These are phyloP conservation scores for Tripterygium wilfordii DNA, from an alignment of 177 flowering plant species.

Conservation along the genomic window DNA sequence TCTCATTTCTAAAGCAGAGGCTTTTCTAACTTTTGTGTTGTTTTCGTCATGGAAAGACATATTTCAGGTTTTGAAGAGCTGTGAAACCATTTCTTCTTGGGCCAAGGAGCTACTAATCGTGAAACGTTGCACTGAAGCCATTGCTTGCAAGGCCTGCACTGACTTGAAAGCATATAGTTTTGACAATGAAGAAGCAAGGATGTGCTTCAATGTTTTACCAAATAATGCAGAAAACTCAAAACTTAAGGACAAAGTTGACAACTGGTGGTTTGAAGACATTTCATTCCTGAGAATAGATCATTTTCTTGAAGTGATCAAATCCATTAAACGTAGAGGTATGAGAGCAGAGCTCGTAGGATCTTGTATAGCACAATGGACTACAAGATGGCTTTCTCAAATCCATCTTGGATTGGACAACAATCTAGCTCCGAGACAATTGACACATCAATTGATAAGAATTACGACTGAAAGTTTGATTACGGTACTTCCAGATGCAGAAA, in stretches of 20 bases:
- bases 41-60: constrained; percentile 46
- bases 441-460: constrained; percentile 14
- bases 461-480: constrained; percentile 33
- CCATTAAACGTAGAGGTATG: constrained; percentile 29
- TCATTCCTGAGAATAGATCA: constrained; percentile 39
- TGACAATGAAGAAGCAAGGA: constrained; percentile 6
- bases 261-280: constrained; percentile 59
- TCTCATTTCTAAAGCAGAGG: constrained; percentile 33
- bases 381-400: constrained; percentile 25
- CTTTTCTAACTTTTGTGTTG: constrained; percentile 28
- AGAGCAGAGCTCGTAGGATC: constrained; percentile 28
- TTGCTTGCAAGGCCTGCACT: constrained; percentile 39
- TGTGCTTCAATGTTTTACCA: constrained; percentile 4
- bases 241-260: constrained; percentile 7
- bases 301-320: constrained; percentile 29
- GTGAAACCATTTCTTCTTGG: constrained; percentile 35
- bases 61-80: constrained; percentile 32
- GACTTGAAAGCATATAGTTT: constrained; percentile 12
- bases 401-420: constrained; percentile 9
- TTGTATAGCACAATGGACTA: constrained; percentile 36
- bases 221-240: constrained; percentile 2
- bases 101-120: constrained; percentile 26
- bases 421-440: constrained; percentile 8
- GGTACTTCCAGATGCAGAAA: constrained; percentile 30
- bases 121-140: constrained; percentile 34